Base-by-base conservation (phyloP, 2,329 filamentous ascomycete species). In the Colletotrichum godetiae region DNA sequence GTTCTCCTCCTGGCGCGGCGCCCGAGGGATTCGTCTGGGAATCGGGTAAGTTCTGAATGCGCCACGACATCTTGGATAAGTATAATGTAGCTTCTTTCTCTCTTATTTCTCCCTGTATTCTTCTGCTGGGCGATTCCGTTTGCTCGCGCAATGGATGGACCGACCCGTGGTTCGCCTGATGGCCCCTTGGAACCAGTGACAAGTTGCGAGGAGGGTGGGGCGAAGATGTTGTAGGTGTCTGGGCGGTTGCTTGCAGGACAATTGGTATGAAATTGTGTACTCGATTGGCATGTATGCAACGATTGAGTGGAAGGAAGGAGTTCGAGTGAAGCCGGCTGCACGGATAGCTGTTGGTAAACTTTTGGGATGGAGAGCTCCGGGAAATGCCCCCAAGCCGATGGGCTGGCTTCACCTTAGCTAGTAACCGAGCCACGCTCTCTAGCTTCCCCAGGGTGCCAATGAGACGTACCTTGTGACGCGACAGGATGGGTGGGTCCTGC, bases 41-140 rank as follows among this genome's bases (percentile, higher is more conserved):
- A n/a, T 65, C 75, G 37, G 73, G 76, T 24, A 74, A 58, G 53
- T 69, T 71, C 52, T 76, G 74, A 33, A 75, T 74, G 42, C 68
- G 72, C 70, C 74, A 74, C 52, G 76, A 76, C 72, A 75, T 77
- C 52, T 60, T 42, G 5, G 31, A 42, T 5, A 12, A 15, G 19
- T 3, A 29, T 1, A 29, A 29, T 29, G 27, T 29, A 19, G 29
- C 12, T 15, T n/a, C 8, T 53, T 27, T 29, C 27, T 29, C 27
- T 29, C 27, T 29, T 4, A 1, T 4, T 3, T 29, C 27, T 29
- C n/a, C n/a, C 27, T 29, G 27, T 3, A 29, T 29, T 29, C 31
- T 33, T n/a, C 61, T 35, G 62, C 15, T 65, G n/a, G n/a, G n/a
- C 37, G 8, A 37, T 33, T n/a, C 31, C 13, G 49, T 29, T 3